Evolutionary conservation across 2,329 filamentous ascomycete species (phyloP), one percentile per base, ranked within the genome.

Genomic region (Endoconidiophora laricicola): DNA sequence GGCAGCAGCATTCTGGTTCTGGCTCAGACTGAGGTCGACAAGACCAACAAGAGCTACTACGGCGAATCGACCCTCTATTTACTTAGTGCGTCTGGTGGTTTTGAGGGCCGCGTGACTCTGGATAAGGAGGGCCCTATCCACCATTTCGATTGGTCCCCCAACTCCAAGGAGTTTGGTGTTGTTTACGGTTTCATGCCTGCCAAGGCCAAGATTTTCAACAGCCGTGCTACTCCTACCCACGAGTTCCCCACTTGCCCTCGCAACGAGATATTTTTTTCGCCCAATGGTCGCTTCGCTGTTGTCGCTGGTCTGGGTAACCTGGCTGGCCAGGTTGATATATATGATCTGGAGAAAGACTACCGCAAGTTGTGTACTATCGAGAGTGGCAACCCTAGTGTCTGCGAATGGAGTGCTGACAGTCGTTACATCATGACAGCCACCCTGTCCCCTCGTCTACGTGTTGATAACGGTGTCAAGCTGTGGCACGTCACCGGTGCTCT

Each of bases 171-270:
- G 66, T 98, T 98, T 61, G 90, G 87, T 61, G 91, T 98, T 29
- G 81, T 95, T 14, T 98, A 98, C 63, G 91, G 91, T 54, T 96
- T 86, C 66, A 96, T 95, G 87, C 91, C 91, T n/a, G 86, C 91
- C 50, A 96, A 96, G 74, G 91, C 90, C 3, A 95, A 90, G 57
- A 91, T 98, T 58, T 98, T 96, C 76, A 95, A 95, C 65, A 78
- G 83, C 59, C 81, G 86, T 55, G 91, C 85, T 55, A 76, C 87
- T 53, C 73, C 83, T 18, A 83, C 82, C 52, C 86, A 95, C 66
- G 85, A 75, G 53, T 95, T 98, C 67, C 78, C 86, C 47, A 74
- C 95, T 48, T 82, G 73, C 2, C 91, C 91, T 10, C 82, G 91
- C 60, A 98, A 98, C 68, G 96, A 90, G 47, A 91, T 96, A 61